Base-by-base conservation (phyloP, 768 basidiomycete genomes). In the Tylopilus subfusipes region DNA sequence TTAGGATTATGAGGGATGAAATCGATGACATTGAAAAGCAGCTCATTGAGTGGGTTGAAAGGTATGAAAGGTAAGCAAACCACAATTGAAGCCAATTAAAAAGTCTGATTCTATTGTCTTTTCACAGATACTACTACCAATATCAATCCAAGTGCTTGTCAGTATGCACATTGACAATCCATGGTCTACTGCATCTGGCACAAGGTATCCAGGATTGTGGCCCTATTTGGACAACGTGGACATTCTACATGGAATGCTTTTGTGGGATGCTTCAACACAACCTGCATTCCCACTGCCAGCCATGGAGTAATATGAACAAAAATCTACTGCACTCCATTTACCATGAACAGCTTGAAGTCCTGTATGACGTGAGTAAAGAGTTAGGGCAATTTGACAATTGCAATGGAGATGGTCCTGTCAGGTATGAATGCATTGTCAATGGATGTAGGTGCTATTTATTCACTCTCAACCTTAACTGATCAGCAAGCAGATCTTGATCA, bases 61-160 rank as follows among this genome's bases (percentile, higher is more conserved):
- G 47, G 1, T 60, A 57, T 19, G 53, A 62, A 14, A 52, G 18
- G 56, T 62, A 46, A 19, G 38, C 7, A 13, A 34, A n/a, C n/a
- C n/a, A n/a, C n/a, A n/a, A n/a, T n/a, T n/a, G n/a, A n/a, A n/a
- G n/a, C n/a, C n/a, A n/a, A n/a, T n/a, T n/a, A n/a, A n/a, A n/a
- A n/a, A n/a, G n/a, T n/a, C n/a, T n/a, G n/a, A 14, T 34, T 34
- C 9, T 34, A 40, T 27, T 5, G 2, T 7, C 5, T 46, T 19
- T 13, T 16, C 10, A 6, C 16, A 48, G 47, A 18, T 48, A 48
- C 10, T 48, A 36, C 18, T 48, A 48, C 10, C 34, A 48, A 8
- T 36, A 36, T 11, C 13, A 10, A 18, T 4, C 11, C 13, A 14
- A 47, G 2, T 2, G 45, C 5, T 12, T 48, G 3, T 48, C 34